Base-by-base conservation (phyloP, 768 basidiomycete genomes). In the Naganishia onofrii region DNA sequence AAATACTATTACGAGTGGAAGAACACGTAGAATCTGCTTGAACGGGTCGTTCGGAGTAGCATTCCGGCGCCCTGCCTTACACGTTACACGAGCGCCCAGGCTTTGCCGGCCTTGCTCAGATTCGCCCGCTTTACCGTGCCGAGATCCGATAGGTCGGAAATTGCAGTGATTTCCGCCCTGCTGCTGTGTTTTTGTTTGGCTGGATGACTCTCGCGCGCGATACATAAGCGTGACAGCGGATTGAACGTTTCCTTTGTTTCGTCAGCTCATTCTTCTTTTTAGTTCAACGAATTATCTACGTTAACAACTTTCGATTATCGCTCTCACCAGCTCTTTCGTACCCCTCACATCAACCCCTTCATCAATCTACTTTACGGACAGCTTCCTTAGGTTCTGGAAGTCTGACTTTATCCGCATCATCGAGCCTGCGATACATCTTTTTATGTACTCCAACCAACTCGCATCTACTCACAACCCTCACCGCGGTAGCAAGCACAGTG, bases 401-500 rank as follows among this genome's bases (percentile, higher is more conserved):
- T 42, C 38, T 63, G 60, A 42, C 23, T 34, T 42, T 34, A 7
- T 42, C 28, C 44, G n/a, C 54, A 46, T 38, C 29, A 12, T 34
- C 68, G 44, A 66, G 60, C 38, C 56, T 57, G 29, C 56, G 57
- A 69, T 60, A 58, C 55, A 56, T 66, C 26, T 51, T 65, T 68
- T 57, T 72, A 93, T 93, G 92, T 95, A 89, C 90, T 91, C 90
- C 74, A 93, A 94, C 90, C 88, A 89, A 82, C 89, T 93, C 75
- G 88, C 89, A 83, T 90, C 89, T 82, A 84, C 87, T 75, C 92
- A 94, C 84, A 94, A 94, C 84, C 36, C 72, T 38, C 86, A 90
- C 84, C 86, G 91, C 88, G 93, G 93, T 84, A 81, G 79, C 77
- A 93, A 90, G 81, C 93, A 94, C 85, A 87, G 89, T 75, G 83